Evolutionary conservation across 2,329 filamentous ascomycete species (phyloP), one percentile per base, ranked within the genome.

Genomic region (Epichloe bromicola): DNA sequence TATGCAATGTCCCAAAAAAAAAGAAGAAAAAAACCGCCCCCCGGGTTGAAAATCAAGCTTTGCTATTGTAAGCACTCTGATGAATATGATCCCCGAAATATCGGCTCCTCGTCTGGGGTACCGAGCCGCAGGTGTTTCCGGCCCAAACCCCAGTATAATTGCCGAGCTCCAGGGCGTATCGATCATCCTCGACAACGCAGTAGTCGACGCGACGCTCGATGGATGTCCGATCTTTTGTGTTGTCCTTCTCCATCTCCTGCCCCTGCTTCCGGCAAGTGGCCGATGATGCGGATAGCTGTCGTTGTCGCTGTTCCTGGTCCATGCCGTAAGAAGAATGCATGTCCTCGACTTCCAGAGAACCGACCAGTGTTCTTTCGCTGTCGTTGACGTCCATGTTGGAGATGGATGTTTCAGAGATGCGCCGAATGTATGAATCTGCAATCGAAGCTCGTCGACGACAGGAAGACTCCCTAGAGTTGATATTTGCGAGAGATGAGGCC

Each of bases 91-190:
- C 54, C 7, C 52, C 55, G 37, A 59, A 59, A 26, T 51, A 59
- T 7, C 42, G 46, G 48, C 52, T 59, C 20, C 56, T 49, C 23
- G 49, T 53, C 37, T 54, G 55, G 1, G 52, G 51, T 30, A 51
- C 53, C 15, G 52, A 48, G 12, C 40, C 48, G 15, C 17, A 51
- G 26, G 45, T 26, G 15, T 53, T 42, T 1, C 56, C 56, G 3
- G 57, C 53, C 57, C 57, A 59, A 15, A 57, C 45, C n/a, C 53
- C 57, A 8, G 57, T 59, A 30, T 59, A 59, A 42, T 59, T 58
- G 43, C 56, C 57, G 17, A 52, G 53, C 36, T 46, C 17, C 14
- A 44, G 37, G n/a, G 47, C 39, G 34, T 19, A 19, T 19, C 39
- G 17, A 17, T 52, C 55, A n/a, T 55, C 49, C 26, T 53, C 46